Conservation (phyloP, 2,329 filamentous ascomycete genomes). For the Colletotrichum nymphaeae region DNA sequence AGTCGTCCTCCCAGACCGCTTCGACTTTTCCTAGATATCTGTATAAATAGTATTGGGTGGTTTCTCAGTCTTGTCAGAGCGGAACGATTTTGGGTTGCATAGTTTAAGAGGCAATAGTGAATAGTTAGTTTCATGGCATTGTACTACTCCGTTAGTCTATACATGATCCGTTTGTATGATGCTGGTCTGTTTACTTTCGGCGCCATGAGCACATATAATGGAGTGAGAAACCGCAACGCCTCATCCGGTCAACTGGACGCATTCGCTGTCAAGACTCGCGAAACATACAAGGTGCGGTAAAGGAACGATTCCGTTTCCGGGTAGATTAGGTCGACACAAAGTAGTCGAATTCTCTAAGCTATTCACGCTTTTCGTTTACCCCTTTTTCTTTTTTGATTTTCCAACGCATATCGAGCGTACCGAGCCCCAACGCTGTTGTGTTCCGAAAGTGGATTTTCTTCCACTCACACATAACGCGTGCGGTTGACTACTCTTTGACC, state of each 20-base stretch:
- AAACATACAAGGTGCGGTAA: background rate
- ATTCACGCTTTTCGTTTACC: background rate
- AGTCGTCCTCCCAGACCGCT: conserved; percentile 85
- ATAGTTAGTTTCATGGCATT: background rate
- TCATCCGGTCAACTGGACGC: background rate
- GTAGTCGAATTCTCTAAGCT: background rate
- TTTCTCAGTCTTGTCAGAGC: background rate
- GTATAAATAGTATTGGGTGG: background rate
- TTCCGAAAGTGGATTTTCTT: conserved; percentile 7
- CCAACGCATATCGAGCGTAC: background rate
- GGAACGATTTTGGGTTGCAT: background rate
- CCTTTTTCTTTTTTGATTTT: background rate
- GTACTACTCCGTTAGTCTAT: background rate
- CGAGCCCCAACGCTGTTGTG: background rate
- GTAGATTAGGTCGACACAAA: background rate
- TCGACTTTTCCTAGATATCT: conserved; percentile 66
- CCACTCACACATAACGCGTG: background rate
- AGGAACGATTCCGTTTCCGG: background rate
- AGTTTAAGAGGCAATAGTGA: background rate
- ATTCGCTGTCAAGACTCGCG: background rate
- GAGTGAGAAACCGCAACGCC: background rate
- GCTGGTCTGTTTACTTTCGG: too few species aligned
- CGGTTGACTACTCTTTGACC: background rate
- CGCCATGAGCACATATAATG: background rate
- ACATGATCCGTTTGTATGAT: background rate